Evolutionary conservation across 2,329 filamentous ascomycete species (phyloP), one percentile per base, ranked within the genome.

Genomic region (Cytospora leucostoma): DNA sequence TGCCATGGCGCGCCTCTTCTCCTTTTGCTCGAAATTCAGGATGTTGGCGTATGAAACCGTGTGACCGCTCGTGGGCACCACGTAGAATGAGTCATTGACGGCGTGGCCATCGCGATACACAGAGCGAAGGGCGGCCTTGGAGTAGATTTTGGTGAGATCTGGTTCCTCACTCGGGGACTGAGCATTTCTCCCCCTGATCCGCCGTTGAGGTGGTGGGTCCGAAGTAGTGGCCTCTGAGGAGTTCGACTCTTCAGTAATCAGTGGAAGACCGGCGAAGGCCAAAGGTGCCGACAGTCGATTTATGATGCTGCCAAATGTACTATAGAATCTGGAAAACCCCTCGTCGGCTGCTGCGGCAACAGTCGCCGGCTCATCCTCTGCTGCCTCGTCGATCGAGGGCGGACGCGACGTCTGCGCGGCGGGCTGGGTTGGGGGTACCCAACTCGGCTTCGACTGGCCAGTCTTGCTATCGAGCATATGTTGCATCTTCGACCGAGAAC

Each of bases 31-130:
- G 68, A 86, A 88, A 50, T 81, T 89, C 21, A 97, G 80, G 59
- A 99, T 97, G 66, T 90, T 93, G 52, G 95, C 93, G 72, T 98
- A 99, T 0, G 93, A 95, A 65, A 93, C 89, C 3, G 93, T 97
- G 67, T 94, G 93, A 6, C 95, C 94, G 19, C 91, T 92, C 0
- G 91, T 91, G 4, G 94, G 95, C 1, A 99, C 95, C 1, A 98
- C 90, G 74, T 97, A 98, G 78, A 99, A 99, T 10, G 91, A 95
- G 70, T 91, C 90, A 64, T 82, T 85, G 17, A 84, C 79, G 17
- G 83, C 82, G 34, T 88, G 83, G 0, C 86, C 86, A 35, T 89
- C 88, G 62, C 91, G 88, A 21, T 87, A 83, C 50, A 97, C 83
- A 0, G 93, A 92, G 58, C 89, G 85, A 60, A 98, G 83, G 4